These are phyloP conservation scores for Manihot esculenta DNA, from an alignment of 441 rosid genomes.

Conservation along the genomic window DNA sequence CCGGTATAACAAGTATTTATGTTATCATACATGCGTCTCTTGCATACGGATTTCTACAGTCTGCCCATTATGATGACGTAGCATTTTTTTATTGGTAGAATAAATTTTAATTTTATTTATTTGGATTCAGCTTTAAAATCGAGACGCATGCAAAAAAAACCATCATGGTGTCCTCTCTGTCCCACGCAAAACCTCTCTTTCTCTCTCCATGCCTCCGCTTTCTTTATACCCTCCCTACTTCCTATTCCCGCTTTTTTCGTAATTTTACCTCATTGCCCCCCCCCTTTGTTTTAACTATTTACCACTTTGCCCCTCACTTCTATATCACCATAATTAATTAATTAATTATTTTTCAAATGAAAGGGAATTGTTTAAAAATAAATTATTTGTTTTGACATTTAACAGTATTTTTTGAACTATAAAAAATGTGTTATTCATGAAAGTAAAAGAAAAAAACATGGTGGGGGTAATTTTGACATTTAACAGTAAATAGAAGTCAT, in stretches of 20 bases:
- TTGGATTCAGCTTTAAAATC: constrained; percentile 48
- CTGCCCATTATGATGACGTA: constrained; percentile 9
- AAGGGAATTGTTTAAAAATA: too few species aligned
- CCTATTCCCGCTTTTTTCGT: constrained; percentile 23
- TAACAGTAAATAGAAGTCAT: not conserved
- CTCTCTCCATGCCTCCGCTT: constrained; percentile 31
- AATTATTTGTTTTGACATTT: too few species aligned
- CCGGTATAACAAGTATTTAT: not conserved
- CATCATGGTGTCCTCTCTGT: constrained; percentile 75
- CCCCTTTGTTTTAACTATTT: not conserved
- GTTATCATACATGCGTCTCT: not conserved
- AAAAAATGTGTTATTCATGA: not conserved
- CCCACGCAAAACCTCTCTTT: constrained; percentile 50
- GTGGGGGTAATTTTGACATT: not conserved
- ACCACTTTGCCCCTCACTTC: not conserved
- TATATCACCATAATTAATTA: not conserved
- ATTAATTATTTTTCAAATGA: too few species aligned
- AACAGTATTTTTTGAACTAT: too few species aligned
- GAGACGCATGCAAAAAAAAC: constrained; percentile 80
- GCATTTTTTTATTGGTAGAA: constrained; percentile 8
- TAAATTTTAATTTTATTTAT: not conserved
- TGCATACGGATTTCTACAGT: not conserved
- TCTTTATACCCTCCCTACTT: constrained; percentile 44
- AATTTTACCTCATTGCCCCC: not conserved
- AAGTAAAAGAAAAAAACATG: not conserved